Base-by-base conservation (phyloP, 345 rosid species). In the Odontarrhena argentea region DNA sequence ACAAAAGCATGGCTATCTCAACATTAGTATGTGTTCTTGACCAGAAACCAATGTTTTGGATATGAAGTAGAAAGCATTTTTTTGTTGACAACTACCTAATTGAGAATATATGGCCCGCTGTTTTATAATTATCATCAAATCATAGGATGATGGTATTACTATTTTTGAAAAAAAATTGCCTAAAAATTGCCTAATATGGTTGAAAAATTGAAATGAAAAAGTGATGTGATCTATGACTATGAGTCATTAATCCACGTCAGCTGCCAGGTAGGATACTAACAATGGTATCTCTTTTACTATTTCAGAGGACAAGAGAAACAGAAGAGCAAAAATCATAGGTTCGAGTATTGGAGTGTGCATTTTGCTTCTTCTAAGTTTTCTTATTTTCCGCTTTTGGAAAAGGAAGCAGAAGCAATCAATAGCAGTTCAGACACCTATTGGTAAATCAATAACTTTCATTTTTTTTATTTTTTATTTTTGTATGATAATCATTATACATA, bases 321-420 rank as follows among this genome's bases (percentile, higher is more conserved):
- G 7, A 41, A 60, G 26, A 25, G 37, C 71, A 11, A 50, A 76
- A 25, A 65, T 85, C 32, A 79, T 78, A 43, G 87, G 92, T 57
- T 68, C 80, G 15, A 40, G 78, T n/a, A 80, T 70, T 53, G 85
- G 88, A 13, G 36, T 65, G 46, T 78, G 71, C 48, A 7, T 83
- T 72, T 57, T 86, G 70, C 63, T 88, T 18, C 55, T 86, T 37
- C 24, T 84, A 38, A 78, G 71, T 57, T 22, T 83, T 10, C 56
- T 46, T 13, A 68, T 74, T 43, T 74, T 47, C 52, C 63, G 62
- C 7, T 1, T 89, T 14, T 87, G 89, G 86, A 89, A 68, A 70
- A 81, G 79, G 77, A 82, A 80, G 73, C 67, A 63, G 32, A 34
- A 76, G 61, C 57, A 15, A 56, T 51, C 55, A 38, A 8, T 32